These are phyloP conservation scores for Nigrograna mackinnonii DNA, from an alignment of 2,329 filamentous ascomycete species.

Conservation along the genomic window DNA sequence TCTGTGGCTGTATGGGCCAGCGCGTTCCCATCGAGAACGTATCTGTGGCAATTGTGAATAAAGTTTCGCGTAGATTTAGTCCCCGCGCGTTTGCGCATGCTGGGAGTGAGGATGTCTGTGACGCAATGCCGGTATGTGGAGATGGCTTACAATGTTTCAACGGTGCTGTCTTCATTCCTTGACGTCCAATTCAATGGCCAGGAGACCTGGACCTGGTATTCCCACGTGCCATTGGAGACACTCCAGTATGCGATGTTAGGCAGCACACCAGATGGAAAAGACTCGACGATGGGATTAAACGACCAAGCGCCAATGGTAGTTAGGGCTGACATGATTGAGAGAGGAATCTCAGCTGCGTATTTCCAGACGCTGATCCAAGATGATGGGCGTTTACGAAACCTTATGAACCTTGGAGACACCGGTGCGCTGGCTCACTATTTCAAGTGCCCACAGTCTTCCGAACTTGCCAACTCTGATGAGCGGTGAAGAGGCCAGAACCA, in stretches of 20 bases:
- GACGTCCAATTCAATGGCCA: constrained; percentile 38
- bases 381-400: not conserved
- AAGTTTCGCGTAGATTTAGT: not conserved
- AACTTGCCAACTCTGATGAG: not conserved
- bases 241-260: constrained; percentile 34
- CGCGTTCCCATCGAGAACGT: constrained; percentile 37
- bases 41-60: constrained; percentile 17
- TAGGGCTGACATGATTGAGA: not conserved
- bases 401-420: not conserved
- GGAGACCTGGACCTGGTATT: constrained; percentile 37
- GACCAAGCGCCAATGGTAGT: constrained; percentile 24
- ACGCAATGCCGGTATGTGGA: not conserved
- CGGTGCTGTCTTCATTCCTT: constrained; percentile 20
- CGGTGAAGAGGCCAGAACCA: not conserved
- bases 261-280: constrained; percentile 25
- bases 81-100: not conserved
- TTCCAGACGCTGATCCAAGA: not conserved
- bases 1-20: constrained; percentile 31
- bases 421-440: not conserved
- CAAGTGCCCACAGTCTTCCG: not conserved
- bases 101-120: not conserved
- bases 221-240: constrained; percentile 35
- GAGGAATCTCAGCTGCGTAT: not conserved
- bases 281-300: constrained; percentile 27
- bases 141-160: constrained; percentile 32